Evolutionary conservation across 495 filamentous ascomycete genomes (phyloP).

Genomic region (Talaromyces trachyspermus): DNA sequence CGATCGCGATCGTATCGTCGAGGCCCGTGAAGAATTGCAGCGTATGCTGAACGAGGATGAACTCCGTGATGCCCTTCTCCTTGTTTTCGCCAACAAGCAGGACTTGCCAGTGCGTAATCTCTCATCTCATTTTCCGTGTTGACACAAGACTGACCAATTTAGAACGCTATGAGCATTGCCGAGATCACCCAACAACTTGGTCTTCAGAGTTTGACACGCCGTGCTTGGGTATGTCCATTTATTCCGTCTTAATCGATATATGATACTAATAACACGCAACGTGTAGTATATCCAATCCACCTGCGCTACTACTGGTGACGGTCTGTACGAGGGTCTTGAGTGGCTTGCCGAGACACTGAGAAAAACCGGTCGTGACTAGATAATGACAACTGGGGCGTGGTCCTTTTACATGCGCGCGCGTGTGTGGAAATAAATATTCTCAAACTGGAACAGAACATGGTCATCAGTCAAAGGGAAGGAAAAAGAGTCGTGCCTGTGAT

Average conservation of each 20-base stretch:
- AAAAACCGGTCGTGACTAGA: constrained; percentile 81
- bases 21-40: constrained; percentile 98
- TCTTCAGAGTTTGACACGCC: constrained; percentile 94
- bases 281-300: constrained; percentile 97
- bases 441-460: constrained; percentile 1
- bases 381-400: constrained; percentile 14
- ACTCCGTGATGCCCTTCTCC: constrained; percentile 89
- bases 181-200: constrained; percentile 99
- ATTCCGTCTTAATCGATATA: background rate
- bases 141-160: constrained; percentile 14
- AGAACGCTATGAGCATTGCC: constrained; percentile 99
- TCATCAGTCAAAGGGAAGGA: background rate
- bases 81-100: constrained; percentile 99
- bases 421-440: constrained; percentile 7
- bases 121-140: background rate
- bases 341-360: constrained; percentile 95
- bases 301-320: constrained; percentile 97
- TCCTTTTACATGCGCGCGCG: background rate
- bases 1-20: constrained; percentile 97
- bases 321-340: constrained; percentile 99
- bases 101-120: constrained; percentile 81
- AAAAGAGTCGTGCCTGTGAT: background rate
- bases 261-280: constrained; percentile 13
- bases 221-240: constrained; percentile 79
- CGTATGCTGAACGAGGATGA: constrained; percentile 99